Conservation (phyloP, 257 asterid genomes). For the Gentiana macrophylla region DNA sequence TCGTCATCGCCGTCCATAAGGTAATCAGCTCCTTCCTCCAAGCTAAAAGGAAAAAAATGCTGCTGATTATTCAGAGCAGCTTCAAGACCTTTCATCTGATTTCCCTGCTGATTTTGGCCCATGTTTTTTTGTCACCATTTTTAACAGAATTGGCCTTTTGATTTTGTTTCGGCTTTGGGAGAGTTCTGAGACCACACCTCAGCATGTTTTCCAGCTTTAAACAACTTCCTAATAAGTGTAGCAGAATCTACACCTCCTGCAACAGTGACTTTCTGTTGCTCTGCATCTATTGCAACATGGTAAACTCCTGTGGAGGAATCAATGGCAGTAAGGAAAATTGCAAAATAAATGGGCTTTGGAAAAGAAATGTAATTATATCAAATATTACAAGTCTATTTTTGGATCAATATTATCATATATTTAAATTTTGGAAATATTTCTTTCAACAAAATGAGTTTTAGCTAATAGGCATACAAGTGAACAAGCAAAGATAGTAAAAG, state of each 20-base stretch:
- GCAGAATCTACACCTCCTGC: conserved; percentile 47
- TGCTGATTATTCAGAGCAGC: conserved; percentile 25
- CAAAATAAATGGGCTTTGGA: too few relatives aligned
- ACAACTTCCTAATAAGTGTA: conserved; percentile 41
- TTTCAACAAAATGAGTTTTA: too few relatives aligned
- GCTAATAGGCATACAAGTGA: not conserved
- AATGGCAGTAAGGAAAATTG: not conserved
- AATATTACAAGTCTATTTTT: too few relatives aligned
- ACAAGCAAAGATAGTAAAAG: not conserved
- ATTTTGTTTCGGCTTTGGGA: conserved; percentile 19
- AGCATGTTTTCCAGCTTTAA: conserved; percentile 57
- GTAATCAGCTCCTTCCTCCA: conserved; percentile 22
- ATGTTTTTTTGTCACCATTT: conserved; percentile 23
- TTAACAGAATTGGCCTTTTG: conserved; percentile 26
- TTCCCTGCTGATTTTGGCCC: conserved; percentile 25
- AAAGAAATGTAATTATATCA: too few relatives aligned
- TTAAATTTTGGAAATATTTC: too few relatives aligned
- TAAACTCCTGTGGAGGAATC: conserved; percentile 44
- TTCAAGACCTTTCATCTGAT: conserved; percentile 22
- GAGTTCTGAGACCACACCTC: conserved; percentile 51
- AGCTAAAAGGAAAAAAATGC: conserved; percentile 22
- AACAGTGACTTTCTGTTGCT: conserved; percentile 54
- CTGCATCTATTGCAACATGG: conserved; percentile 50
- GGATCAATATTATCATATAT: too few relatives aligned
- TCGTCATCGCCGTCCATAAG: conserved; percentile 27